phyloP scores from a whole-genome alignment of 2,329 filamentous ascomycete species.

The Chaetomiaceae sp. region DNA sequence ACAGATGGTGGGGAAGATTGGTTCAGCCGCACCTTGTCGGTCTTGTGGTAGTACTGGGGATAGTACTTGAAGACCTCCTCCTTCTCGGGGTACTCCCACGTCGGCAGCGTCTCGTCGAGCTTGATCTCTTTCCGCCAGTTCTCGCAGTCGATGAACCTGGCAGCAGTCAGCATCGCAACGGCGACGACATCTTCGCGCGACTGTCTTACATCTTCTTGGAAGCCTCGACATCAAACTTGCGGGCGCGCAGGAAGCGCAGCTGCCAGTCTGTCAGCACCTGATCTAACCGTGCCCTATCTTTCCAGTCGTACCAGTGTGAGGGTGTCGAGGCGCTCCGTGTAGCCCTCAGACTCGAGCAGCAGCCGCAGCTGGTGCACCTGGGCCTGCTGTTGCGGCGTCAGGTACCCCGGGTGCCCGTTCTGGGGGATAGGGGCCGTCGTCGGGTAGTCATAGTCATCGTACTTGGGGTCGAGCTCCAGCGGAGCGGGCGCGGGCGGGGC shows the following conservation, averaged over 20 bases:
- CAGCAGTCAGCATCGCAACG: background rate
- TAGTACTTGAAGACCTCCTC: conserved; percentile 82
- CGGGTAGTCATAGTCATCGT: conserved; percentile 94
- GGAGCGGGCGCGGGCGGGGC: conserved; percentile 24
- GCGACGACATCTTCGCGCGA: too few species aligned
- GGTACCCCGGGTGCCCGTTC: conserved; percentile 81
- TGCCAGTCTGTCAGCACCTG: conserved; percentile 32
- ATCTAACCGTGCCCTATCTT: background rate
- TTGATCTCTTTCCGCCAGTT: conserved; percentile 85
- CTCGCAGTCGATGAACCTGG: conserved; percentile 85
- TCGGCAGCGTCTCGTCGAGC: conserved; percentile 74
- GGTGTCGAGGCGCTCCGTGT: conserved; percentile 82
- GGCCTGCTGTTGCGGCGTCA: conserved; percentile 82
- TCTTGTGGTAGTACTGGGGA: conserved; percentile 99
- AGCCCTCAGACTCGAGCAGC: conserved; percentile 79
- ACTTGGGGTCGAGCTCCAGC: conserved; percentile 73
- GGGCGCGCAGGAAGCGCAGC: conserved; percentile 86
- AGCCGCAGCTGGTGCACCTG: conserved; percentile 80
- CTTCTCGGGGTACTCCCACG: conserved; percentile 86
- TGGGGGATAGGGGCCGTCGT: conserved; percentile 66
- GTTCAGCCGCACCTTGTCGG: conserved; percentile 59
- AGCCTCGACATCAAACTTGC: conserved; percentile 86
- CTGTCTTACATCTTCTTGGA: conserved; percentile 78
- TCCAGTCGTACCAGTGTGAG: conserved; percentile 68
- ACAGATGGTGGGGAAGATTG: background rate